Evolutionary conservation across 2,329 filamentous ascomycete species (phyloP), one percentile per base, ranked within the genome.

Genomic region (Penicillium sp.): DNA sequence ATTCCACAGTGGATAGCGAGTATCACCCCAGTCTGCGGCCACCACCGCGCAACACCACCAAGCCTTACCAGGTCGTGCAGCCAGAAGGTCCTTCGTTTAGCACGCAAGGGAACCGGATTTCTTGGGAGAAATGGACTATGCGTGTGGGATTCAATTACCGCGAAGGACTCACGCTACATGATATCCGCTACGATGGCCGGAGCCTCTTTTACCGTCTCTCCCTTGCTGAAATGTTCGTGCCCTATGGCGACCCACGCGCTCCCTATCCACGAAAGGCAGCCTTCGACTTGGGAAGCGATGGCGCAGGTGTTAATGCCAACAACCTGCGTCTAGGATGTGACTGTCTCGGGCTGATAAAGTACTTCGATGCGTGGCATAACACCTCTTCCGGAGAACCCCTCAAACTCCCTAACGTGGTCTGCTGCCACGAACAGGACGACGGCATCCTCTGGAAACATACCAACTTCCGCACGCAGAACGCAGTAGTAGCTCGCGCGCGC

Each of bases 41-140:
- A 9, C 44, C 60, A 8, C 62, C 59, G 22, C 61, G 68, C 13
- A 64, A 59, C n/a, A 66, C 65, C 6, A 66, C 62, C 4, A 70
- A 67, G 45, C 67, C 68, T 1, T 67, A 65, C 49, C 63, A 63
- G 22, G 62, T 71, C 10, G 54, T 65, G 13, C 68, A 70, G 42
- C 68, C 68, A 1, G 55, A 69, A 33, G 69, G 67, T 1, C 62
- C 64, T 0, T 70, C 66, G 0, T 70, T 70, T 51, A 43, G 56
- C 3, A 57, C 59, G 3, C 42, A 63, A 0, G 63, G 64, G 0
- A 68, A 69, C 38, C 45, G 57, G 1, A 17, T 70, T 0, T 52
- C 31, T 1, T 75, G 71, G 71, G 67, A 74, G 54, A 75, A 74
- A 45, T 75, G 71, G 72, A 60, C 56, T 2, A 60, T 74, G 47